A percentile compares a stretch with the other conserved stretches of the same genome.
These are phyloP conservation scores for Cucumis melo DNA, from an alignment of 306 rosid genomes.

Conservation along the genomic window DNA sequence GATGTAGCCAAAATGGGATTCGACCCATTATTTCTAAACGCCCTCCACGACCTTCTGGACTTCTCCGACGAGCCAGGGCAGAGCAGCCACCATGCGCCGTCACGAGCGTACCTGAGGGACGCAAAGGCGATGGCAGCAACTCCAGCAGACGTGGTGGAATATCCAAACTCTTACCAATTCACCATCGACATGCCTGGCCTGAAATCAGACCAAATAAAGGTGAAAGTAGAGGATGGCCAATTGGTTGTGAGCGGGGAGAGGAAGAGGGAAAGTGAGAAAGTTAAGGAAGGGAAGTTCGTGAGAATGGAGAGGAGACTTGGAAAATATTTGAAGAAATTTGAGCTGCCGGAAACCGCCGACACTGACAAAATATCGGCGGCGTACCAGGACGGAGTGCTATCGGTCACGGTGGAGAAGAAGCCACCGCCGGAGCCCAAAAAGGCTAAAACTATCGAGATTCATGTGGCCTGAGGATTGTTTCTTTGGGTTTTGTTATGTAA, in stretches of 20 bases:
- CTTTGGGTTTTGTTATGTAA: background rate
- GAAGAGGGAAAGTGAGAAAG: slow-evolving; percentile 22
- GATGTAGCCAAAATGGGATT: slow-evolving; percentile 19
- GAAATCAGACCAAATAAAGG: background rate
- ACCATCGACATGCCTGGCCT: slow-evolving; percentile 28
- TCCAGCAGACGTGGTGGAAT: slow-evolving; percentile 25
- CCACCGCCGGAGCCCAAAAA: slow-evolving; percentile 36
- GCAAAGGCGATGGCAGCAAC: slow-evolving; percentile 29
- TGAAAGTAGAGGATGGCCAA: background rate
- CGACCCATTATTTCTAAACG: slow-evolving; percentile 15
- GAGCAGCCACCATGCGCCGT: slow-evolving; percentile 17
- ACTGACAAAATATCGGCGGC: slow-evolving; percentile 20
- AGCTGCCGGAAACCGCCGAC: slow-evolving; percentile 28
- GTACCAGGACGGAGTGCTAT: slow-evolving; percentile 30
- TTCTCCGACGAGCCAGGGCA: slow-evolving; percentile 20
- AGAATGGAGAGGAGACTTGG: slow-evolving; percentile 48
- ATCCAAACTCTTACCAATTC: slow-evolving; percentile 10
- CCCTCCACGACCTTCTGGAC: slow-evolving; percentile 35
- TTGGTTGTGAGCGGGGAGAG: slow-evolving; percentile 37
- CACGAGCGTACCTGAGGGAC: slow-evolving; percentile 18
- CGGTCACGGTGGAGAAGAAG: slow-evolving; percentile 18
- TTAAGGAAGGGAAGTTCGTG: slow-evolving; percentile 19
- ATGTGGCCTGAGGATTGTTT: background rate
- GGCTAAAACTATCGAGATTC: slow-evolving; percentile 21
- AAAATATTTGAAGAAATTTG: slow-evolving; percentile 33